Evolutionary conservation across 108 stramenopile genomes (phyloP).

Genomic region (Pseudonitzschia multiseries): DNA sequence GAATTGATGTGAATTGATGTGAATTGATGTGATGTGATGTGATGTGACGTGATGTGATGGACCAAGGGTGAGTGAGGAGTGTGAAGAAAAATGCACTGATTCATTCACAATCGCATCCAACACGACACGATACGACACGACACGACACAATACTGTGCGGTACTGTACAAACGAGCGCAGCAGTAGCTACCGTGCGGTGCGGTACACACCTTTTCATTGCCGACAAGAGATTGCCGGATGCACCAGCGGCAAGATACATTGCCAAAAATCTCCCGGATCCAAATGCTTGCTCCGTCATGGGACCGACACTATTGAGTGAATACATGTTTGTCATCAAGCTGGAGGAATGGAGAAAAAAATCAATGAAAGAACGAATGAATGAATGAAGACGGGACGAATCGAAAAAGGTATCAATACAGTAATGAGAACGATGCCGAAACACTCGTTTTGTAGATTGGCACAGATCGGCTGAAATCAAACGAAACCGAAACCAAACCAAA

Average conservation of each 20-base stretch:
- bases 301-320: slow-evolving; percentile 61
- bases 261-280: slow-evolving; percentile 57
- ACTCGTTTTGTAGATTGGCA: background rate
- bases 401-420: too few species aligned
- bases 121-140: background rate
- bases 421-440: too few species aligned
- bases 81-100: too few species aligned
- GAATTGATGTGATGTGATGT: too few species aligned
- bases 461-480: too few species aligned
- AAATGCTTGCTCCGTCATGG: slow-evolving; percentile 58
- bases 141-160: too few species aligned
- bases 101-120: too few species aligned
- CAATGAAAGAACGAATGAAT: background rate
- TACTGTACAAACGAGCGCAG: too few species aligned
- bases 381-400: background rate
- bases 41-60: too few species aligned
- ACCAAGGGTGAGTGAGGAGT: too few species aligned
- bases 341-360: background rate
- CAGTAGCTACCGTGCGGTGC: too few species aligned
- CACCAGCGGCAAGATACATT: slow-evolving; percentile 67
- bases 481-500: background rate
- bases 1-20: too few species aligned
- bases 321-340: slow-evolving; percentile 66
- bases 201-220: slow-evolving; percentile 34
- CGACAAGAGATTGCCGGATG: slow-evolving; percentile 69